Evolutionary conservation across 1,284 basidiomycete genomes (phyloP).

Genomic region (Ceratobasidium theobromae): DNA sequence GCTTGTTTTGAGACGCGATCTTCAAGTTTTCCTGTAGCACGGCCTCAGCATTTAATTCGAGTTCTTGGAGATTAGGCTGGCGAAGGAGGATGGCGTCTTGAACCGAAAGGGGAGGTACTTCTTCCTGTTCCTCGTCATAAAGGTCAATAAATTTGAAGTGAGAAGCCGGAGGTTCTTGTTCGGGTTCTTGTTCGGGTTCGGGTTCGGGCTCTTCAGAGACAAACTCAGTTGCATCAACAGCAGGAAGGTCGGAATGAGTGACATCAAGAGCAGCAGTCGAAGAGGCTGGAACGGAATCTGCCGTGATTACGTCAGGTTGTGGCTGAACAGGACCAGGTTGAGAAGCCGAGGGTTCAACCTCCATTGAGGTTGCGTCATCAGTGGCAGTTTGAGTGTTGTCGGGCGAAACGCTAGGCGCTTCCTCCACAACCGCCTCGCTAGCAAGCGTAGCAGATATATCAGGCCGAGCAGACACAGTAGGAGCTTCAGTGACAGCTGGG

Average conservation of each 20-base stretch:
- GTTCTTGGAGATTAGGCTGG: slow-evolving; percentile 2
- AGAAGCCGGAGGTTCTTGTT: neutral
- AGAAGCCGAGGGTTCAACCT: slow-evolving; percentile 11
- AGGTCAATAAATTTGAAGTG: slow-evolving; percentile 20
- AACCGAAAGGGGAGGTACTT: neutral
- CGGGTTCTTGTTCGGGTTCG: neutral
- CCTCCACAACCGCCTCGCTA: neutral
- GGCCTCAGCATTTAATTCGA: neutral
- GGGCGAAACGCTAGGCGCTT: neutral
- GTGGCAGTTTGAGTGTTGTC: neutral
- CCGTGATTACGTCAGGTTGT: neutral
- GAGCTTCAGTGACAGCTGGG: neutral
- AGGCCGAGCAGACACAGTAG: neutral
- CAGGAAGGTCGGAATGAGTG: neutral
- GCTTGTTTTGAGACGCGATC: slow-evolving; percentile 1
- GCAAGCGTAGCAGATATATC: neutral
- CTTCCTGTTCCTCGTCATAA: slow-evolving; percentile 1
- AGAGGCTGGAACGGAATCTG: neutral
- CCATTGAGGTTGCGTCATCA: slow-evolving; percentile 11
- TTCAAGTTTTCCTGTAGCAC: slow-evolving; percentile 8
- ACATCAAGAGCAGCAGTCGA: neutral
- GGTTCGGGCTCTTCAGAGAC: neutral
- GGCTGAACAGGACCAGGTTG: neutral
- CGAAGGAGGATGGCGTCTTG: slow-evolving; percentile 3
- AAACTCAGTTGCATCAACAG: neutral